Percentiles rank a stretch among this genome's conserved stretches.
phyloP scores from a whole-genome alignment of 495 filamentous ascomycete genomes.

The Hypoxylon crocopeplum region DNA sequence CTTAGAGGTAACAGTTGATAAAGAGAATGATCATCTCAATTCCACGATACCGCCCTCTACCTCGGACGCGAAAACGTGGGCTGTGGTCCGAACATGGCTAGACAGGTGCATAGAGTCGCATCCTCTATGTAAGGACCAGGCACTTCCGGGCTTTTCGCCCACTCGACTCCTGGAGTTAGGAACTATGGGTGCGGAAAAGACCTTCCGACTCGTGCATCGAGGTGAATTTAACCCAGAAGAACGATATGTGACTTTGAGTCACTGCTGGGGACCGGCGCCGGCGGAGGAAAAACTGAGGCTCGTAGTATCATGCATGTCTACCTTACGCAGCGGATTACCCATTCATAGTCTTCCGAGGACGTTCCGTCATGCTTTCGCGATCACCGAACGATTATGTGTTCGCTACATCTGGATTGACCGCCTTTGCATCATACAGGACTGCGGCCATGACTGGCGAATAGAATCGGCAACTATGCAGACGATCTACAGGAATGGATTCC shows the following conservation, averaged over 20 bases:
- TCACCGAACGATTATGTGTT: constrained; percentile 16
- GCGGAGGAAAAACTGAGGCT: constrained; percentile 17
- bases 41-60: constrained; percentile 23
- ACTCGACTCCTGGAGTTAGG: constrained; percentile 26
- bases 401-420: constrained; percentile 34
- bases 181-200: neutral
- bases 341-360: constrained; percentile 11
- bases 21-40: constrained; percentile 32
- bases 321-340: neutral
- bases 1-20: neutral
- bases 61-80: constrained; percentile 22
- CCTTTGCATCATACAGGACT: constrained; percentile 35
- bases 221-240: constrained; percentile 20
- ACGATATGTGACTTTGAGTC: constrained; percentile 31
- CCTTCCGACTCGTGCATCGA: constrained; percentile 24
- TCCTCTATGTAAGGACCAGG: constrained; percentile 5
- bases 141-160: constrained; percentile 7
- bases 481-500: constrained; percentile 14
- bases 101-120: constrained; percentile 20
- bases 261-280: constrained; percentile 19
- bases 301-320: neutral
- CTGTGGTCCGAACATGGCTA: constrained; percentile 23
- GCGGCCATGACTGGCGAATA: constrained; percentile 16
- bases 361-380: constrained; percentile 24
- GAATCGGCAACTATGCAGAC: constrained; percentile 27